Base-by-base conservation (phyloP, 108 stramenopile species). In the Mediolabrus comicus region DNA sequence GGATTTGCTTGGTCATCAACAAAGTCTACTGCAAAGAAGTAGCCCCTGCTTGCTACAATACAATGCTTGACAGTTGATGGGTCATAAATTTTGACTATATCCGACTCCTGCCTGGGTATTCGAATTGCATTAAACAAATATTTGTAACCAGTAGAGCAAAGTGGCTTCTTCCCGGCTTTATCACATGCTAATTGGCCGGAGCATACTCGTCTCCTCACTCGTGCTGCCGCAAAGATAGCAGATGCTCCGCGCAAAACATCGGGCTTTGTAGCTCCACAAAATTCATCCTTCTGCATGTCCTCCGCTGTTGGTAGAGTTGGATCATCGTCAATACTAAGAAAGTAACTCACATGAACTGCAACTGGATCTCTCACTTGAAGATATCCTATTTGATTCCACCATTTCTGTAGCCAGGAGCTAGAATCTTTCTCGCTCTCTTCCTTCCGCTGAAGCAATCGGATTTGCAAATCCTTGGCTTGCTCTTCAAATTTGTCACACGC, bases 111-210 rank as follows among this genome's bases (percentile, higher is more conserved):
- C 34, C 32, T 39, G 12, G 89, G 89, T 38, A 90, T 64, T 0
- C 89, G 81, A 59, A 85, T 87, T 24, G 89, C 73, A 46, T 90
- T 62, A 65, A 90, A 86, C 84, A 88, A 77, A 75, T 90, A 90
- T 53, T 87, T 90, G 82, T 74, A 87, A 7, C 74, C 81, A 27
- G 81, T 68, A 16, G 75, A 66, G 49, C 84, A 84, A 12, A 84
- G 62, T 2, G 73, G 64, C 28, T 72, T 46, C 17, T 52, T 78
- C 17, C 83, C 83, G 54, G 73, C 62, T 13, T 36, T 69, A 53
- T 77, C 80, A 10, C 43, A 53, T 22, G 76, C 64, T 31, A 82
- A 28, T 19, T 56, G 17, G 49, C 81, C 81, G 12, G 72, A 56
- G 17, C 39, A 54, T 5, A 82, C 73, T 31, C 43, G 17, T 28